Conservation (phyloP, 2,329 filamentous ascomycete species). For the Apiospora hydei region DNA sequence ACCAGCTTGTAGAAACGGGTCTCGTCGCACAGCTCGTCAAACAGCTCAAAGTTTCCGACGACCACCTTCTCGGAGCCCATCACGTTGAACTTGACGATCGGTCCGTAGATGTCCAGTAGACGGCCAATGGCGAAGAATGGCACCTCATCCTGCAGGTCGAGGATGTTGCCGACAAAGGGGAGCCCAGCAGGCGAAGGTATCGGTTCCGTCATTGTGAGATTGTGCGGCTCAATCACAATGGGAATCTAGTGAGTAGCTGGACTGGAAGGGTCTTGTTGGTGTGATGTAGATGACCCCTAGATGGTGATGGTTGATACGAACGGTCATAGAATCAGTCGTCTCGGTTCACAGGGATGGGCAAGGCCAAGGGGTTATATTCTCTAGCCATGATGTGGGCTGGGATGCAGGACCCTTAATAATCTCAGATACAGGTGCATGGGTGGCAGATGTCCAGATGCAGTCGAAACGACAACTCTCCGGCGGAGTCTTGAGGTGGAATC, state of each 20-base stretch:
- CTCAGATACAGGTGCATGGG: background rate
- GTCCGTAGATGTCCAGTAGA: constrained; percentile 70
- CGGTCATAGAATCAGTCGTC: background rate
- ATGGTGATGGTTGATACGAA: background rate
- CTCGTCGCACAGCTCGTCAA: constrained; percentile 70
- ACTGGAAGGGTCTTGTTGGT: background rate
- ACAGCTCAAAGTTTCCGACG: constrained; percentile 60
- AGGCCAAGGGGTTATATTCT: background rate
- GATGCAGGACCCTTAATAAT: background rate
- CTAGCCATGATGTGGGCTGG: background rate
- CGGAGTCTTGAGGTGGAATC: constrained; percentile 13
- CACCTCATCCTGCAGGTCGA: constrained; percentile 66
- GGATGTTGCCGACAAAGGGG: constrained; percentile 71
- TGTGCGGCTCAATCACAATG: background rate
- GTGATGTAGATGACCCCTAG: background rate
- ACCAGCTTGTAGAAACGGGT: constrained; percentile 68
- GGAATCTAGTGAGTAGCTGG: background rate
- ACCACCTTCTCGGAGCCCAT: constrained; percentile 51
- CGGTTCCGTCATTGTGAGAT: constrained; percentile 39
- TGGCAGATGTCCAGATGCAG: constrained; percentile 3
- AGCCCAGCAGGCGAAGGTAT: constrained; percentile 71
- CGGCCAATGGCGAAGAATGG: constrained; percentile 62
- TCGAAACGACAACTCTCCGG: constrained; percentile 7
- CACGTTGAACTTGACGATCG: constrained; percentile 65
- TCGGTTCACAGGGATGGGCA: background rate